Conservation (phyloP, 75 land plant genomes). For the Selaginella tamariscina region DNA sequence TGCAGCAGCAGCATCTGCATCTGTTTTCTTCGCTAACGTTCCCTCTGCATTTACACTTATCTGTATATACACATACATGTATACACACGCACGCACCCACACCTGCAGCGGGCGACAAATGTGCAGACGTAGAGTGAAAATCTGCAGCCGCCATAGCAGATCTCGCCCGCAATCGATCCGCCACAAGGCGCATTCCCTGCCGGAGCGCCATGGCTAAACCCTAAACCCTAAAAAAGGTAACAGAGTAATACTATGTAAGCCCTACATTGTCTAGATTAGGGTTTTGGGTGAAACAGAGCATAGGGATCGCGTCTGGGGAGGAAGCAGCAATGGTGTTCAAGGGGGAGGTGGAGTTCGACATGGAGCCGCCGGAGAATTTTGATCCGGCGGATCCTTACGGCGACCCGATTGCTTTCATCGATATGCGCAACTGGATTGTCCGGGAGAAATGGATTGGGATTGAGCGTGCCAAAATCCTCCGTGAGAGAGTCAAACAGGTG, state of each 20-base stretch:
- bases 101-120: neutral
- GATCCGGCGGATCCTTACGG: slow-evolving; percentile 67
- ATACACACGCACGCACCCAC: too few species aligned
- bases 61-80: too few species aligned
- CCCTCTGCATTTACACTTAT: neutral
- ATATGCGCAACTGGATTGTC: slow-evolving; percentile 71
- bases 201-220: neutral
- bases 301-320: slow-evolving; percentile 1
- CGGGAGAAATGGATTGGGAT: slow-evolving; percentile 87
- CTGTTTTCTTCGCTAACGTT: neutral
- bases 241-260: too few species aligned
- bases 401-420: slow-evolving; percentile 52
- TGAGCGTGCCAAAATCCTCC: slow-evolving; percentile 82
- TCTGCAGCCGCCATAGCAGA: too few species aligned
- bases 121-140: neutral
- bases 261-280: too few species aligned
- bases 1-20: neutral
- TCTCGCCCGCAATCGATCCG: neutral
- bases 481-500: slow-evolving; percentile 55
- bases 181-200: neutral
- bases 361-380: slow-evolving; percentile 47
- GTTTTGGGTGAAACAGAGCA: neutral
- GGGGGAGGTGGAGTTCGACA: slow-evolving; percentile 39
- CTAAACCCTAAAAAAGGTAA: slow-evolving; percentile 2
- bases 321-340: slow-evolving; percentile 39